Percentiles rank a stretch among this genome's conserved stretches.
These are phyloP conservation scores for Wallacemonas sp. DNA, from an alignment of 208 protist species.

Conservation along the genomic window DNA sequence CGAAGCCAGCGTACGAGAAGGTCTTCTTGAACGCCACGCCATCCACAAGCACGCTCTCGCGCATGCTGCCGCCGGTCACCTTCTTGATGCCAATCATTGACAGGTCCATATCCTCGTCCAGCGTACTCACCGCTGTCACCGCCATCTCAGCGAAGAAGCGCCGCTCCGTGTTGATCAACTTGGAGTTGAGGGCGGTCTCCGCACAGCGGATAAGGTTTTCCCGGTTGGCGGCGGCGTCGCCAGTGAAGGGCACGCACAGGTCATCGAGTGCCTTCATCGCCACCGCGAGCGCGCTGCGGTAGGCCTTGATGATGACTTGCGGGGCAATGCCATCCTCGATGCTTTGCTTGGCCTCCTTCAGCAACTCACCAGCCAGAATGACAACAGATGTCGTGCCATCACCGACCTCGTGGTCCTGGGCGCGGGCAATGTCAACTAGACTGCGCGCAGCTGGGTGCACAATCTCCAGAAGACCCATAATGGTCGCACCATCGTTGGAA, in stretches of 20 bases:
- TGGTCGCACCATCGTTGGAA: constrained; percentile 99
- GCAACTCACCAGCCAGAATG: constrained; percentile 98
- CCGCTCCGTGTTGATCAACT: constrained; percentile 97
- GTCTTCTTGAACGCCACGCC: constrained; percentile 99
- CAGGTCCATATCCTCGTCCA: constrained; percentile 96
- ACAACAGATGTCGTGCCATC: constrained; percentile 99
- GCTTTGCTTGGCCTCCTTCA: constrained; percentile 97
- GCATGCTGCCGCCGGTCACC: constrained; percentile 98
- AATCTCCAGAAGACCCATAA: constrained; percentile 99
- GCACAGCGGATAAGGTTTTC: constrained; percentile 95
- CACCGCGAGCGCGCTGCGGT: constrained; percentile 81
- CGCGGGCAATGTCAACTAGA: constrained; percentile 99
- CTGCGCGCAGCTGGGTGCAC: constrained; percentile 99
- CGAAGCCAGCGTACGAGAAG: constrained; percentile 99
- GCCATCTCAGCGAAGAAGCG: constrained; percentile 99
- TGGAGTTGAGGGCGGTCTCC: constrained; percentile 99
- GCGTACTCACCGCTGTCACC: constrained; percentile 96
- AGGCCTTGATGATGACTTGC: constrained; percentile 98
- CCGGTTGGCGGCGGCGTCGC: constrained; percentile 37
- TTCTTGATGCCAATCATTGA: constrained; percentile 99
- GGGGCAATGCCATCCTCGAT: constrained; percentile 99
- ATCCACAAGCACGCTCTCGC: constrained; percentile 98
- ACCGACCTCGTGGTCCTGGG: constrained; percentile 98
- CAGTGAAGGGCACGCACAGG: constrained; percentile 91
- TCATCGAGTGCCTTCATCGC: constrained; percentile 89